Base-by-base conservation (phyloP, 345 rosid genomes). In the Citrus australasica region DNA sequence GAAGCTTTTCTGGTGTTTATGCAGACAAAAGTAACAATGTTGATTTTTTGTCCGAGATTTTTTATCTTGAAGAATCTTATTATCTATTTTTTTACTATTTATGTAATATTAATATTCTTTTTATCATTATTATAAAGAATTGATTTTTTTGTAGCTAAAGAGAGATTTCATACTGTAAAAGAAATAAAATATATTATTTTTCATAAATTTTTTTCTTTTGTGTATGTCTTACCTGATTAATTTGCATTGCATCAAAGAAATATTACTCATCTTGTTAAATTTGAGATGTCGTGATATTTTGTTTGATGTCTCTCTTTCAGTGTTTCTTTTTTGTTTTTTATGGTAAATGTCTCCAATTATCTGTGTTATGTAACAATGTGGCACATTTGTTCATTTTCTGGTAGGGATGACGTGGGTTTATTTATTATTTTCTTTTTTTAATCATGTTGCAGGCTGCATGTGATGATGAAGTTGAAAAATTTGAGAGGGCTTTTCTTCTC, bases 401-500 rank as follows among this genome's bases (percentile, higher is more conserved):
- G 48, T n/a, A 16, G 6, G 22, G 69, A 53, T 33, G 76, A 58
- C 68, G 33, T 40, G 65, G 55, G 2, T 78, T 77, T 56, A 6
- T 13, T 58, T 69, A 51, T 16, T 51, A 4, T 51, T 51, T 72
- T 42, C 40, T 53, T 48, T 40, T 38, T 72, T 69, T 75, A 71
- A 80, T 13, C 75, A 21, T 82, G 69, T 76, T 87, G 79, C 85
- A 94, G 99, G 90, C 85, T 77, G 94, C 97, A 77, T 91, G 86
- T 78, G 86, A 94, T 81, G 98, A 91, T 24, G 87, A 82, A 72
- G 85, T 89, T 67, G 98, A 91, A 76, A 92, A 88, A 51, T 83
- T 78, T 53, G 99, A 96, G 87, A 88, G 92, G 85, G 95, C 90
- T n/a, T 96, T 94, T 82, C 67, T 94, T 69, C 87, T 94, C 74